Evolutionary conservation across 352 stramenopile genomes (phyloP).

Genomic region (Phytophthora cajani): DNA sequence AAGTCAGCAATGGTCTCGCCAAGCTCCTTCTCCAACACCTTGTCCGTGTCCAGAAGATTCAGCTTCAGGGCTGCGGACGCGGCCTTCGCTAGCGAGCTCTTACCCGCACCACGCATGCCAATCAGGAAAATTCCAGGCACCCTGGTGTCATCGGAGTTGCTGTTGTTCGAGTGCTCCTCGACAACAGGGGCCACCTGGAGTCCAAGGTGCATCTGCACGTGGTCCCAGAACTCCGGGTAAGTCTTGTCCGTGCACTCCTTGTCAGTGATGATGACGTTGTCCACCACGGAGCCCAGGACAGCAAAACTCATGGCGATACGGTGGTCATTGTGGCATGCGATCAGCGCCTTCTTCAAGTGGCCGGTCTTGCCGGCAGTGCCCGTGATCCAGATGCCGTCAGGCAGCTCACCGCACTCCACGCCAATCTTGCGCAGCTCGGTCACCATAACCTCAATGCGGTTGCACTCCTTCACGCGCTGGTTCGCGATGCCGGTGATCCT

Average conservation of each 20-base stretch:
- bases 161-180: conserved; percentile 20
- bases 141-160: conserved; percentile 6
- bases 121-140: conserved; percentile 79
- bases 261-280: conserved; percentile 96
- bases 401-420: conserved; percentile 77
- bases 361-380: conserved; percentile 58
- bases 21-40: conserved; percentile 71
- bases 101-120: conserved; percentile 88
- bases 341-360: conserved; percentile 62
- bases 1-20: conserved; percentile 75
- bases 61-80: conserved; percentile 58
- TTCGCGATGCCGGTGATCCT: conserved; percentile 98
- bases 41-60: conserved; percentile 81
- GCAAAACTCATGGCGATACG: conserved; percentile 99
- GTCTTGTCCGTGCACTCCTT: conserved; percentile 98
- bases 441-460: conserved; percentile 98
- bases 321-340: conserved; percentile 97
- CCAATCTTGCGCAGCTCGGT: conserved; percentile 96
- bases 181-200: conserved; percentile 62
- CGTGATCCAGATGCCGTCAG: conserved; percentile 83
- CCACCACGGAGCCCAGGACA: conserved; percentile 91
- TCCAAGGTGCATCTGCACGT: conserved; percentile 70
- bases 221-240: conserved; percentile 97
- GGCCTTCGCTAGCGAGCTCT: conserved; percentile 77
- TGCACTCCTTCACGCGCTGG: conserved; percentile 98